Evolutionary conservation across 805 yeast genomes (phyloP), one percentile per base, ranked within the genome.

Genomic region (Yamadazyma sp.): DNA sequence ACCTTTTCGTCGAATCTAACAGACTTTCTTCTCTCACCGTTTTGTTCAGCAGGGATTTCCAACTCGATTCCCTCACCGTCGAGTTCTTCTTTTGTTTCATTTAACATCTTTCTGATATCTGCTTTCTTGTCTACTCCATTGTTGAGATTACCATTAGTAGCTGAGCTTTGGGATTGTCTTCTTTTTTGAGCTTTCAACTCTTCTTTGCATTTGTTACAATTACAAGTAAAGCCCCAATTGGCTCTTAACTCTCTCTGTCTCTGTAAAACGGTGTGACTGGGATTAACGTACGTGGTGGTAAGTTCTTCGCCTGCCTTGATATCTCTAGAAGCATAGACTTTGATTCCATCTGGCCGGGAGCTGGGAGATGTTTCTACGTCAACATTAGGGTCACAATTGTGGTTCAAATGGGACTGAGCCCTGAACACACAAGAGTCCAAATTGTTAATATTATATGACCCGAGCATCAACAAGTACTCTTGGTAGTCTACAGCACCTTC

Each of bases 191-290:
- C 44, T 35, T 64, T 64, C 23, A 69, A 53, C 45, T 84, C 90
- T 6, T 62, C 63, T 49, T 74, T 72, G 58, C 95, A 87, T 45
- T 82, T 74, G 9, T 59, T 49, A 55, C 95, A 87, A 17, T 55
- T 58, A 58, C 95, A 87, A 13, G 73, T 52, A 56, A 87, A 87
- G 3, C 95, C 95, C 86, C 88, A 87, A 49, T 82, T 81, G 9
- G 79, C 77, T 41, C 90, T 61, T 33, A 87, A 62, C 45, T 76
- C 80, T 45, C 83, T 57, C 49, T 77, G 79, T 45, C 95, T 72
- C 41, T 80, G 77, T 31, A 71, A 75, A 6, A 80, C 75, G 2
- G 78, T 75, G 49, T 77, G 80, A 5, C 64, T 55, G 2, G 89
- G 87, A 48, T 83, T 78, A 2, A 85, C 85, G 49, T 87, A 87